Base-by-base conservation (phyloP, 192 early-diverging fungal species). In the Pilobolus umbonatus region DNA sequence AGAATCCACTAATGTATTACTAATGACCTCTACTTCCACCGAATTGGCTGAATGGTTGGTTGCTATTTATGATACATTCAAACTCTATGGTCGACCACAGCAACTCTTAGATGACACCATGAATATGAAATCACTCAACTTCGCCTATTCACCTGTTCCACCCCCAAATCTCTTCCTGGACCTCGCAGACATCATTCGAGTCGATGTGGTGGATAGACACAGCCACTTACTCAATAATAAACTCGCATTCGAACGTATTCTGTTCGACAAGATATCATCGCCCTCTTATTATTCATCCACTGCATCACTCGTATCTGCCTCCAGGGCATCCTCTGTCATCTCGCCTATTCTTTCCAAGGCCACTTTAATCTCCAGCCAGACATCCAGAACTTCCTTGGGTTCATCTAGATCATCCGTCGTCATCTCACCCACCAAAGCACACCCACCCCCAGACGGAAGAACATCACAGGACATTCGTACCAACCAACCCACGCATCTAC, bases 11-110 rank as follows among this genome's bases (percentile, higher is more conserved):
- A n/a, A n/a, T n/a, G n/a, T n/a, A n/a, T 43, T 71, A 12, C 44
- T 75, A 19, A 76, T 73, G 65, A 38, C 71, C 1, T 55, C 63
- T 7, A 52, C 44, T 11, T 38, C 63, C 25, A 62, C 62, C 14
- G 74, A 75, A 49, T 50, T 79, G 58, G 61, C 68, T n/a, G 56
- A 67, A 55, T 75, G 74, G 66, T 22, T 79, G 10, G 28, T 79
- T 3, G 64, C 60, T 9, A 62, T 54, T 26, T 79, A 59, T 56
- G 67, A 75, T 43, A 55, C 52, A 28, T 79, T 79, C 42, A 67
- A 72, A 44, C 56, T 79, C 1, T 76, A 79, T 68, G 77, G 75
- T 14, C 44, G 72, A 49, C 75, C 75, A 24, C 44, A 52, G 5
- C 52, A 54, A 19, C 40, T 71, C 5, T 57, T 61, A 24, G 54